Percentiles rank a stretch among this genome's conserved stretches.
Conservation (phyloP, 257 asterid genomes). For the Sherardia arvensis region DNA sequence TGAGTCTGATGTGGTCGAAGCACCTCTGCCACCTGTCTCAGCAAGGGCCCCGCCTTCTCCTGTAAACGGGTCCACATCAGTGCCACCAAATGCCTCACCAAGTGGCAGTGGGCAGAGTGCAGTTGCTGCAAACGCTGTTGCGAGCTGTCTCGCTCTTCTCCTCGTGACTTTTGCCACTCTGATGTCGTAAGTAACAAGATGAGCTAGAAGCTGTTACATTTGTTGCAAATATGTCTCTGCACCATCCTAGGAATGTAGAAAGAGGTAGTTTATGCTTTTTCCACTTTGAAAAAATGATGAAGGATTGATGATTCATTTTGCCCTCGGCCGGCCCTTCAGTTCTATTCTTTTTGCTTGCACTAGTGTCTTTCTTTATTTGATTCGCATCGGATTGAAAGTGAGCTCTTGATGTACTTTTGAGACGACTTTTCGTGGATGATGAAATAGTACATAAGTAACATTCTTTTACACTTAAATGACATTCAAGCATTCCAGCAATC, state of each 20-base stretch:
- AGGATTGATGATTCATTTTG: constrained; percentile 1
- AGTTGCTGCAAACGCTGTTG: constrained; percentile 31
- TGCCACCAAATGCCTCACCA: constrained; percentile 32
- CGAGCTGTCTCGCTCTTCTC: constrained; percentile 34
- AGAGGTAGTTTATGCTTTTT: constrained; percentile 2
- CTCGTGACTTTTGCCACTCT: constrained; percentile 31
- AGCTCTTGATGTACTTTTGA: constrained; percentile 2
- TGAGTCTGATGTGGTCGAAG: constrained; percentile 41
- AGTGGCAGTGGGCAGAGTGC: constrained; percentile 55
- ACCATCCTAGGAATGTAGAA: constrained; percentile 7
- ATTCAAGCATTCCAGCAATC: too few species aligned
- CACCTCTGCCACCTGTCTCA: constrained; percentile 65
- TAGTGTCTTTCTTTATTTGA: not conserved
- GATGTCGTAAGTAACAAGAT: constrained; percentile 4
- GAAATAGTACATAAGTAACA: constrained; percentile 3
- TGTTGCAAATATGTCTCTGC: not conserved
- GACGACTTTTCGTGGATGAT: not conserved
- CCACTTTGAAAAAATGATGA: not conserved
- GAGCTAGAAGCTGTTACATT: not conserved
- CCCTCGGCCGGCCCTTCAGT: not conserved
- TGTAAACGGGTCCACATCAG: constrained; percentile 20
- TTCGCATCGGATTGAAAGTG: not conserved
- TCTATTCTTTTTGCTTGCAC: constrained; percentile 10
- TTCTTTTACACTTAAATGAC: constrained; percentile 4
- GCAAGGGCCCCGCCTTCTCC: constrained; percentile 18